Evolutionary conservation across 768 basidiomycete genomes (phyloP).

Genomic region (Hericium alpestre): DNA sequence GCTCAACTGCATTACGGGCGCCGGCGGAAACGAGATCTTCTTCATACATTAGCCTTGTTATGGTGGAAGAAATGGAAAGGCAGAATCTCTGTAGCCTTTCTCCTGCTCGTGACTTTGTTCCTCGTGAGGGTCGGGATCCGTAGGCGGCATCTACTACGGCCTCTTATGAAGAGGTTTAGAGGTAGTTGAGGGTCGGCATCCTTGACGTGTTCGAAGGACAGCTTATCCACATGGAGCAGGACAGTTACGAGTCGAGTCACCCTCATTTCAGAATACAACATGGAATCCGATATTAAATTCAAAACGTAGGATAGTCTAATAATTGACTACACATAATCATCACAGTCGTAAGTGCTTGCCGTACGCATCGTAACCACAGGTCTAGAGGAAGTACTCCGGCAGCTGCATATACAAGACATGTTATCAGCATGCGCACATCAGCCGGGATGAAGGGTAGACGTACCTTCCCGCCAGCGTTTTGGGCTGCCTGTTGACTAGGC

Average conservation of each 20-base stretch:
- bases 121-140: conserved; percentile 4
- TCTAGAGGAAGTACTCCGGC: conserved; percentile 69
- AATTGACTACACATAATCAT: too few relatives aligned
- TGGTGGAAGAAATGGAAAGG: conserved; percentile 56
- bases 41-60: conserved; percentile 47
- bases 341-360: too few relatives aligned
- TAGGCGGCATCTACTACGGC: background rate
- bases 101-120: conserved; percentile 26
- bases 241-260: too few relatives aligned
- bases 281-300: background rate
- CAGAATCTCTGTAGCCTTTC: conserved; percentile 4
- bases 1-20: conserved; percentile 48
- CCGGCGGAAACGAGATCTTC: conserved; percentile 57
- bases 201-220: too few relatives aligned
- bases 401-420: conserved; percentile 31
- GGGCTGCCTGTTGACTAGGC: conserved; percentile 66
- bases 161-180: too few relatives aligned
- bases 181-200: too few relatives aligned
- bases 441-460: conserved; percentile 9
- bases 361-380: background rate
- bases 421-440: background rate
- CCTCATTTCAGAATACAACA: too few relatives aligned
- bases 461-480: conserved; percentile 67
- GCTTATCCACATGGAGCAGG: too few relatives aligned
- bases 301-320: background rate